Conservation (phyloP, 768 basidiomycete species). For the Serendipita vermifera region DNA sequence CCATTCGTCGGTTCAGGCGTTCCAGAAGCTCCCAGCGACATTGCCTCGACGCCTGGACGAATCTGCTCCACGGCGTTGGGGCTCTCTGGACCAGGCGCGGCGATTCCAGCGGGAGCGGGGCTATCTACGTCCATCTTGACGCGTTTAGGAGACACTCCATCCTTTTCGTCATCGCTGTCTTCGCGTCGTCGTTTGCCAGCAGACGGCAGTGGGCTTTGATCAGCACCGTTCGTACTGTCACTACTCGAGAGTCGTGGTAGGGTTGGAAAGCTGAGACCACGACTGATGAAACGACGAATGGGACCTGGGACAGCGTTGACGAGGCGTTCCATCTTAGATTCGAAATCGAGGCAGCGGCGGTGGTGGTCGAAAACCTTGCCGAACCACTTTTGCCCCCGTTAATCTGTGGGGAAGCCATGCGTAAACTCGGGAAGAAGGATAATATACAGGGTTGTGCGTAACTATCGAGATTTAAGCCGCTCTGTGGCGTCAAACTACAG, state of each 20-base stretch:
- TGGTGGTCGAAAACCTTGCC: too few species aligned
- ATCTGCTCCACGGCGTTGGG: conserved; percentile 1
- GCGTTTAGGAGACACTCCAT: not conserved
- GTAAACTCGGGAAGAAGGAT: too few species aligned
- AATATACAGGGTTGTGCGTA: too few species aligned
- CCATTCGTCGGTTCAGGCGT: conserved; percentile 2
- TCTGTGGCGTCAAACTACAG: too few species aligned
- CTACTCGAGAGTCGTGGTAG: not conserved
- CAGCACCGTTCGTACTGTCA: not conserved
- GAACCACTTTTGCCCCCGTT: too few species aligned
- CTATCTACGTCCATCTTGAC: conserved; percentile 7
- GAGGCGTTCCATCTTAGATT: not conserved
- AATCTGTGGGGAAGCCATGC: too few species aligned
- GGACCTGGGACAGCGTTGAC: not conserved
- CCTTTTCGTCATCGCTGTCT: not conserved
- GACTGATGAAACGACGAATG: conserved; percentile 7
- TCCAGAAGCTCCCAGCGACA: not conserved
- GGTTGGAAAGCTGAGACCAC: conserved; percentile 5
- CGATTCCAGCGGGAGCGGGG: not conserved
- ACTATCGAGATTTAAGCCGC: too few species aligned
- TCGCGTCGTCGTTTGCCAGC: conserved; percentile 7
- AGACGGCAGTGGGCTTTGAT: conserved; percentile 1
- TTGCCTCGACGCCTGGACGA: conserved; percentile 4
- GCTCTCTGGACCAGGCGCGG: not conserved
- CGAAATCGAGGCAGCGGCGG: not conserved